A percentile compares a stretch with the other conserved stretches of the same genome.
phyloP scores from a whole-genome alignment of 805 yeast species.

The Nematodospora valgi region DNA sequence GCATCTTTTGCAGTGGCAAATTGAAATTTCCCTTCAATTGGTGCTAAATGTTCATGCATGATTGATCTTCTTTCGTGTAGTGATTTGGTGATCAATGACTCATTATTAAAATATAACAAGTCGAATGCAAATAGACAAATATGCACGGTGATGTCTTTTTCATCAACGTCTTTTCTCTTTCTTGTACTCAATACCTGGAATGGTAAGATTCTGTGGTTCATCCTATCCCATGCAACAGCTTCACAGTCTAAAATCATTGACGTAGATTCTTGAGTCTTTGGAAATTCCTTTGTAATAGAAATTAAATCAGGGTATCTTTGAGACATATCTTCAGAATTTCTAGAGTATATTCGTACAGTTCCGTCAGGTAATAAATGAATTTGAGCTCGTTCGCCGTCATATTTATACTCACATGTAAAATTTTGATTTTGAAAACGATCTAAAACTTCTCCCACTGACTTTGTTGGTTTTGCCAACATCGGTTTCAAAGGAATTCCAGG shows the following conservation, averaged over 20 bases:
- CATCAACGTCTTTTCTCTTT: conserved; percentile 88
- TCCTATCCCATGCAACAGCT: conserved; percentile 96
- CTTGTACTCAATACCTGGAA: conserved; percentile 92
- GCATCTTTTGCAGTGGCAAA: conserved; percentile 77
- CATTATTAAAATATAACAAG: conserved; percentile 69
- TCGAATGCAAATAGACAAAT: conserved; percentile 95
- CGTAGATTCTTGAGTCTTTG: conserved; percentile 26
- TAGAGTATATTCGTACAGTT: conserved; percentile 72
- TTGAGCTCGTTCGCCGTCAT: conserved; percentile 98
- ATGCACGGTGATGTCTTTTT: conserved; percentile 81
- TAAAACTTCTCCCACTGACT: conserved; percentile 85
- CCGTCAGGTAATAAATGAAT: conserved; percentile 72
- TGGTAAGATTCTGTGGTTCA: conserved; percentile 75
- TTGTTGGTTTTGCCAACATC: conserved; percentile 97
- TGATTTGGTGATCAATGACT: conserved; percentile 62
- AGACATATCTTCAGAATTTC: conserved; percentile 97
- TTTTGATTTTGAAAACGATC: conserved; percentile 81
- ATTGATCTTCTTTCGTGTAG: conserved; percentile 67
- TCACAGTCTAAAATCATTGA: conserved; percentile 89
- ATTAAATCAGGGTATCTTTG: conserved; percentile 90
- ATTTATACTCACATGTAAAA: conserved; percentile 94
- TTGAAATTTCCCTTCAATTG: conserved; percentile 72
- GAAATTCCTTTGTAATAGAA: conserved; percentile 60
- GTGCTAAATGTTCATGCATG: conserved; percentile 52
- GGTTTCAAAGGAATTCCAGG: conserved; percentile 97